Evolutionary conservation across 208 protist species (phyloP).

Genomic region (Acanthamoeba quina): DNA sequence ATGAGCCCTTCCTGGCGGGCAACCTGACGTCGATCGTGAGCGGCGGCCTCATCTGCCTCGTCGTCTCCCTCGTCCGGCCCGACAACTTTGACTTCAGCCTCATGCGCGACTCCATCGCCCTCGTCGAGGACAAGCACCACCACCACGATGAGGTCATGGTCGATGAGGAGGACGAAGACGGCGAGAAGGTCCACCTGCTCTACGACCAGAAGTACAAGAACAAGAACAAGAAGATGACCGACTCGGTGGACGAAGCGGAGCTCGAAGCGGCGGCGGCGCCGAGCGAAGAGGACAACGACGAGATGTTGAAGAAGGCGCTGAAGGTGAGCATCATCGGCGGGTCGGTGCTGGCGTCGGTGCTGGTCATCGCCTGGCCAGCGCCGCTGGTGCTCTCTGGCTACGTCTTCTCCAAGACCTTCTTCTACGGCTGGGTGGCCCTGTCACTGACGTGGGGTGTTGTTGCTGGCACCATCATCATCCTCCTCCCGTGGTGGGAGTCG

Average conservation of each 20-base stretch:
- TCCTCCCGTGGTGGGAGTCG: conserved; percentile 63
- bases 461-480: conserved; percentile 28
- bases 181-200: conserved; percentile 22
- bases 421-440: conserved; percentile 31
- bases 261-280: neutral
- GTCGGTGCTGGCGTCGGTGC: conserved; percentile 29
- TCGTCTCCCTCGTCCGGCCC: conserved; percentile 43
- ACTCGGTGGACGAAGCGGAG: neutral
- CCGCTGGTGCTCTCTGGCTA: conserved; percentile 29
- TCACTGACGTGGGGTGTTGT: conserved; percentile 60
- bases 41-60: conserved; percentile 62
- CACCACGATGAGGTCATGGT: conserved; percentile 8
- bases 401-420: conserved; percentile 76
- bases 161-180: conserved; percentile 19
- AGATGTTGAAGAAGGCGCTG: neutral
- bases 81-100: conserved; percentile 54
- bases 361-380: conserved; percentile 71
- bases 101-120: conserved; percentile 33
- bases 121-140: conserved; percentile 19
- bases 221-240: neutral
- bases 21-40: conserved; percentile 76
- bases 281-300: neutral
- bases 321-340: conserved; percentile 38
- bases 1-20: conserved; percentile 73
- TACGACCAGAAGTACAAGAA: neutral